These are phyloP conservation scores for Pisolithus sp. DNA, from an alignment of 768 basidiomycete genomes.

Conservation along the genomic window DNA sequence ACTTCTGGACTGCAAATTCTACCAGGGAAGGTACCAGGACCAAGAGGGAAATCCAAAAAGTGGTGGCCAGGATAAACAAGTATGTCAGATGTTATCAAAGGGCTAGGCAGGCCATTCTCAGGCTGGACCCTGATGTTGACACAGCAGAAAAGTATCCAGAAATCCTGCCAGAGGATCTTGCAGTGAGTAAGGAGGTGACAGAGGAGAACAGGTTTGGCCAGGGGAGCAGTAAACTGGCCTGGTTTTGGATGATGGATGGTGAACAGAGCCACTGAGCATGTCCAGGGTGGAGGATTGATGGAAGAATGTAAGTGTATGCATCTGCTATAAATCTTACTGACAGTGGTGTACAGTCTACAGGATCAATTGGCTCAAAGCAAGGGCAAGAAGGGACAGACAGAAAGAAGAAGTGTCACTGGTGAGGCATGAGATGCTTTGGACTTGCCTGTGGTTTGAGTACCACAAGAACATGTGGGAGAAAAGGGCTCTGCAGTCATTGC, in stretches of 20 bases:
- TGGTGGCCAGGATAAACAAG: too few relatives aligned
- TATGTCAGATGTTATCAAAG: too few relatives aligned
- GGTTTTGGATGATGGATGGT: not conserved
- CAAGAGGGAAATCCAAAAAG: too few relatives aligned
- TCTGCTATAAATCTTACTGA: not conserved
- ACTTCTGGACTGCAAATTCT: not conserved
- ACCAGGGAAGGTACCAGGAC: too few relatives aligned
- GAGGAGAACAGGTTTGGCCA: slow-evolving; percentile 9
- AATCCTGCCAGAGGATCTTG: too few relatives aligned
- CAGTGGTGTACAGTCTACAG: slow-evolving; percentile 2
- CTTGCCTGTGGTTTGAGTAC: slow-evolving; percentile 4
- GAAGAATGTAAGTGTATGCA: not conserved
- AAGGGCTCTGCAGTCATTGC: not conserved
- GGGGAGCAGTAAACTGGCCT: slow-evolving; percentile 1
- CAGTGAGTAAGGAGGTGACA: slow-evolving; percentile 4
- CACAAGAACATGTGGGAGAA: not conserved
- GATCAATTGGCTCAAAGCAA: slow-evolving; percentile 9
- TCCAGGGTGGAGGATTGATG: not conserved
- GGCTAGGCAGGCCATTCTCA: too few relatives aligned
- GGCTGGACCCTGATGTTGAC: too few relatives aligned
- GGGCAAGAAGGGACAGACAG: slow-evolving; percentile 13
- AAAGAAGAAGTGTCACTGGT: slow-evolving; percentile 11
- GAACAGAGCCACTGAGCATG: not conserved
- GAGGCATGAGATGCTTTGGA: slow-evolving; percentile 16
- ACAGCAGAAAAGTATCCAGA: not conserved